A percentile compares a stretch with the other conserved stretches of the same genome.
Conservation (phyloP, 352 stramenopile genomes). For the Phytophthora pisi region DNA sequence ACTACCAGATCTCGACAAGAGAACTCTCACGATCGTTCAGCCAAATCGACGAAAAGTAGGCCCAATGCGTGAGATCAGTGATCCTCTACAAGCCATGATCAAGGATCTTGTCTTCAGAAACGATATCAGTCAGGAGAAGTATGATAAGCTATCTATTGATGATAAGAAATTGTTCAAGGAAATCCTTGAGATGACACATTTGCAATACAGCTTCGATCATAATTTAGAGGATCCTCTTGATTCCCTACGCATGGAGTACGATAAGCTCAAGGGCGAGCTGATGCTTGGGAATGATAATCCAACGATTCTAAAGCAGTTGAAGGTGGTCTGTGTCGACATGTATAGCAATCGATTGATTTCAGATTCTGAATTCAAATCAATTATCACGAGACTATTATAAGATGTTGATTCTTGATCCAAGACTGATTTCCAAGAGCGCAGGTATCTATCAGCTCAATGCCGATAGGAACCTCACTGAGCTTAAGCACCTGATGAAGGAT, state of each 20-base stretch:
- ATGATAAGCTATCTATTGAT: conserved; percentile 19
- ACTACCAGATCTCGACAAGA: conserved; percentile 8
- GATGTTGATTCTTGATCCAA: too few relatives aligned
- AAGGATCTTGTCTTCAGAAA: conserved; percentile 3
- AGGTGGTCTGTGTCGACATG: conserved; percentile 16
- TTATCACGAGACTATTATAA: conserved; percentile 21
- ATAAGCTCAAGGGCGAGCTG: conserved; percentile 17
- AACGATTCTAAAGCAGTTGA: conserved; percentile 11
- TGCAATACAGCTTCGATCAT: conserved; percentile 10
- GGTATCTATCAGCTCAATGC: too few relatives aligned
- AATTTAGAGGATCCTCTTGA: conserved; percentile 8
- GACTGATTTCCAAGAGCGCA: too few relatives aligned
- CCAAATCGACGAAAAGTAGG: conserved; percentile 15
- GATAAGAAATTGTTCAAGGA: conserved; percentile 19
- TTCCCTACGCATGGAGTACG: conserved; percentile 4
- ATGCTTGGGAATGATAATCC: conserved; percentile 15
- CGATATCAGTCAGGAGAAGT: conserved; percentile 7
- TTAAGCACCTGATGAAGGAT: too few relatives aligned
- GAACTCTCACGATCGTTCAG: conserved; percentile 14
- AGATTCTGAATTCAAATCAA: conserved; percentile 20
- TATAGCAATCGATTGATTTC: conserved; percentile 19
- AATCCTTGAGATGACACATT: conserved; percentile 7
- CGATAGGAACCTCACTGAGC: too few relatives aligned
- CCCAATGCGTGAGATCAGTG: conserved; percentile 10
- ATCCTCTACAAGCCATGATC: conserved; percentile 10